phyloP scores from a whole-genome alignment of 768 basidiomycete species.

The Lentinula detonsa region DNA sequence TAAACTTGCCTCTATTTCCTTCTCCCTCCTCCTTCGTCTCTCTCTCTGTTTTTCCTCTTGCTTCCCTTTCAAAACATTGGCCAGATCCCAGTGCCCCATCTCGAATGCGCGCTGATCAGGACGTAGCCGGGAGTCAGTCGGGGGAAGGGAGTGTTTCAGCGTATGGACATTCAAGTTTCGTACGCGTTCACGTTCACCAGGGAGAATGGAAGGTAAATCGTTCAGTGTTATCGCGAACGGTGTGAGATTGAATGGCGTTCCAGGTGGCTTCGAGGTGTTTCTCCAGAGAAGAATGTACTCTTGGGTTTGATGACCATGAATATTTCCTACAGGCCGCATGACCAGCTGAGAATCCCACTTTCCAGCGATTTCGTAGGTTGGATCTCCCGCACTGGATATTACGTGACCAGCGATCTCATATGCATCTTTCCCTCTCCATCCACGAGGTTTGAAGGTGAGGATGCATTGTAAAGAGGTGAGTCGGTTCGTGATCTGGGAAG shows the following conservation, averaged over 20 bases:
- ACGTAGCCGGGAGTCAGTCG: conserved; percentile 88
- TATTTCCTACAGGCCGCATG: conserved; percentile 62
- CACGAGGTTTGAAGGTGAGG: conserved; percentile 92
- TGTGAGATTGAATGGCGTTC: conserved; percentile 90
- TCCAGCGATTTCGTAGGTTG: conserved; percentile 86
- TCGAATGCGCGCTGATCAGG: conserved; percentile 97
- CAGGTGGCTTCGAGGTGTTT: conserved; percentile 75
- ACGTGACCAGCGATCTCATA: conserved; percentile 91
- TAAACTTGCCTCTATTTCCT: conserved; percentile 43
- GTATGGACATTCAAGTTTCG: conserved; percentile 28
- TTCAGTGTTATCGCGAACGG: conserved; percentile 93
- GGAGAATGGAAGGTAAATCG: conserved; percentile 55
- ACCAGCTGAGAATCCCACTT: conserved; percentile 95
- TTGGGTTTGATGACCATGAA: conserved; percentile 36
- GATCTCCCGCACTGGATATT: conserved; percentile 52
- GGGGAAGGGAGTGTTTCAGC: conserved; percentile 67
- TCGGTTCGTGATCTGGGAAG: conserved; percentile 74
- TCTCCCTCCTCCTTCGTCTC: conserved; percentile 70
- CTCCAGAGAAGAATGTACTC: conserved; percentile 89
- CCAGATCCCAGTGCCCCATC: conserved; percentile 76
- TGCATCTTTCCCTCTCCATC: conserved; percentile 90
- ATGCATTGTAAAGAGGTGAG: conserved; percentile 83
- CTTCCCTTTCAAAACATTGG: conserved; percentile 69
- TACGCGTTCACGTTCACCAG: not conserved
- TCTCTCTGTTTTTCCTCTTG: conserved; percentile 83